Conservation (phyloP, 768 basidiomycete species). For the Tephrocybe rancida region DNA sequence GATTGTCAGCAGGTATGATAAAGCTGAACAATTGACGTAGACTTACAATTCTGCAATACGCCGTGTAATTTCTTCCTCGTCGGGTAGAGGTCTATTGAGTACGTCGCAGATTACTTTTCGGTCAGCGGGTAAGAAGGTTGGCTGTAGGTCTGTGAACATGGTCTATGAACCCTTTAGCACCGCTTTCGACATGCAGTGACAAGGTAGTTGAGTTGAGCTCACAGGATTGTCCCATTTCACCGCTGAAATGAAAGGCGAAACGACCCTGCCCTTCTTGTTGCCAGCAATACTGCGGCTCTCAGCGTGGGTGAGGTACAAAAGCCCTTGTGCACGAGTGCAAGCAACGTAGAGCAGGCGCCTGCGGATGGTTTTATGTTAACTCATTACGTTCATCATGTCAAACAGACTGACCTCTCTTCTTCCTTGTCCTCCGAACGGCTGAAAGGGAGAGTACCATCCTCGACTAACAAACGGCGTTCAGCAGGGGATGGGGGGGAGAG, state of each 20-base stretch:
- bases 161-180: conserved; percentile 21
- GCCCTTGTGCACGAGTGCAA: conserved; percentile 80
- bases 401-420: conserved; percentile 71
- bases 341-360: conserved; percentile 89
- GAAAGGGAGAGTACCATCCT: conserved; percentile 76
- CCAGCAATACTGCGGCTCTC: conserved; percentile 15
- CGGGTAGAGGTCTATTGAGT: conserved; percentile 45
- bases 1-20: conserved; percentile 6
- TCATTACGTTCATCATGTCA: not conserved
- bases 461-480: conserved; percentile 45
- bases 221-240: conserved; percentile 47
- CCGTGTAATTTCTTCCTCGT: conserved; percentile 42
- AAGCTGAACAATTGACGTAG: not conserved
- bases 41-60: conserved; percentile 55
- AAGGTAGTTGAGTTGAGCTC: conserved; percentile 16
- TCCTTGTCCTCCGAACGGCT: conserved; percentile 71
- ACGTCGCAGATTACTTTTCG: conserved; percentile 56
- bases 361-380: not conserved
- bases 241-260: conserved; percentile 61
- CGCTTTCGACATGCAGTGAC: not conserved
- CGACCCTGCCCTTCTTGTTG: conserved; percentile 43
- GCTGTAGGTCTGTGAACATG: conserved; percentile 45
- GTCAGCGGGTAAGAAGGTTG: conserved; percentile 44
- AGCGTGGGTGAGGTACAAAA: conserved; percentile 25
- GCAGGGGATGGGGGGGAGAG: not conserved